Conservation (phyloP, 129 eudicot species). For the Arctium lappa region DNA sequence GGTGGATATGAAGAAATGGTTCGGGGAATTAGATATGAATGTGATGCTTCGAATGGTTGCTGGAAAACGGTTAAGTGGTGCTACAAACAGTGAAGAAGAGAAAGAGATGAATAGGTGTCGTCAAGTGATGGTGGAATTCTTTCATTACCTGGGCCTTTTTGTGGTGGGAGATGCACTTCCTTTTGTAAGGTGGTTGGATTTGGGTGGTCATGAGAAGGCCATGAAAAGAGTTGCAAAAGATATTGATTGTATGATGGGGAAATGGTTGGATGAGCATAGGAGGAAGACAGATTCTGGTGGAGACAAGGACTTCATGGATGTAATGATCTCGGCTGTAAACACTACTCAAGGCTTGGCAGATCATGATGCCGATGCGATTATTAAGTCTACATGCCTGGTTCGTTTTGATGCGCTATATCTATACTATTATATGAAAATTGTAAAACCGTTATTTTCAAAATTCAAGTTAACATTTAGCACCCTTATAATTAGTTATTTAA, state of each 20-base stretch:
- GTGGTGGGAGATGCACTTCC: conserved; percentile 36
- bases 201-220: conserved; percentile 41
- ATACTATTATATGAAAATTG: no score
- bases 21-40: conserved; percentile 33
- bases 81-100: not conserved
- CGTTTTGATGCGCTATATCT: not conserved
- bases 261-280: conserved; percentile 43
- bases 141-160: conserved; percentile 28
- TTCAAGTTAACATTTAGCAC: no score
- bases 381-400: conserved; percentile 48
- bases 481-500: no score
- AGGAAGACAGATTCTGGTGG: not conserved
- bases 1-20: conserved; percentile 37
- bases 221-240: conserved; percentile 38
- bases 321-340: conserved; percentile 30
- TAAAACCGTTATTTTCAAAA: no score
- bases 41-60: conserved; percentile 35
- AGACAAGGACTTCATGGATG: conserved; percentile 43
- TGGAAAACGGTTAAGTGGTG: conserved; percentile 30
- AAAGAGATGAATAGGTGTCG: conserved; percentile 16
- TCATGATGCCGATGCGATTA: conserved; percentile 29
- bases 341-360: not conserved
- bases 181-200: conserved; percentile 36
- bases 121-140: conserved; percentile 27
- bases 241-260: conserved; percentile 22